Percentiles rank a stretch among this genome's conserved stretches.
phyloP scores from a whole-genome alignment of 1,284 basidiomycete species.

The Melampsora americana region DNA sequence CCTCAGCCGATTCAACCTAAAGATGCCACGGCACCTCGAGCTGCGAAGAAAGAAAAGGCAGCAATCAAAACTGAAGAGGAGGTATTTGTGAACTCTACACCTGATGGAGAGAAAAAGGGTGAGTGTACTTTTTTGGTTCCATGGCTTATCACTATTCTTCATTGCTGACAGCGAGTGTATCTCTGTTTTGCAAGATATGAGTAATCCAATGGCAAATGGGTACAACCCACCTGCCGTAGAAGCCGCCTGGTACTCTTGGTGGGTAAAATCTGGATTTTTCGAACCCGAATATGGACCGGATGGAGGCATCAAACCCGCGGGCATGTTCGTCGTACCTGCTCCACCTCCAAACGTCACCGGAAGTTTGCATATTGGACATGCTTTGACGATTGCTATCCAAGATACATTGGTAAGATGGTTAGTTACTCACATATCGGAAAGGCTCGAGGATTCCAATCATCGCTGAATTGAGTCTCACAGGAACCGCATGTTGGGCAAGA shows the following conservation, averaged over 20 bases:
- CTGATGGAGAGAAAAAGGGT: conserved; percentile 41
- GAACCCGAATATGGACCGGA: conserved; percentile 67
- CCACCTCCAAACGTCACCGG: conserved; percentile 99
- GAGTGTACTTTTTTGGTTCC: neutral
- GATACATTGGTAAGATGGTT: conserved; percentile 83
- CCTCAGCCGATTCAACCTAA: neutral
- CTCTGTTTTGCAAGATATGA: conserved; percentile 64
- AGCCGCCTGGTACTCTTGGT: conserved; percentile 98
- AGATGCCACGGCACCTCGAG: conserved; percentile 12
- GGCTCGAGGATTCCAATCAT: neutral
- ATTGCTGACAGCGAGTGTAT: neutral
- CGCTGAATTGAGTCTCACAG: conserved; percentile 55
- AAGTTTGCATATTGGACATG: conserved; percentile 93
- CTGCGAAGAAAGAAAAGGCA: conserved; percentile 37
- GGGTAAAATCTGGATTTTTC: conserved; percentile 86
- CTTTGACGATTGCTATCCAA: conserved; percentile 86
- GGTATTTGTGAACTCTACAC: conserved; percentile 23
- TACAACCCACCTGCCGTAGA: conserved; percentile 96
- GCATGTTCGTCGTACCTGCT: conserved; percentile 76
- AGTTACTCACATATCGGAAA: conserved; percentile 50
- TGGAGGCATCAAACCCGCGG: conserved; percentile 57
- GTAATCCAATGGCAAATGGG: conserved; percentile 77
- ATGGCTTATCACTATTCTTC: no score
- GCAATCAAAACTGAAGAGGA: conserved; percentile 7
- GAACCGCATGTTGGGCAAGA: conserved; percentile 95